Conservation (phyloP, 2,329 filamentous ascomycete species). For the Penicillium sp. region DNA sequence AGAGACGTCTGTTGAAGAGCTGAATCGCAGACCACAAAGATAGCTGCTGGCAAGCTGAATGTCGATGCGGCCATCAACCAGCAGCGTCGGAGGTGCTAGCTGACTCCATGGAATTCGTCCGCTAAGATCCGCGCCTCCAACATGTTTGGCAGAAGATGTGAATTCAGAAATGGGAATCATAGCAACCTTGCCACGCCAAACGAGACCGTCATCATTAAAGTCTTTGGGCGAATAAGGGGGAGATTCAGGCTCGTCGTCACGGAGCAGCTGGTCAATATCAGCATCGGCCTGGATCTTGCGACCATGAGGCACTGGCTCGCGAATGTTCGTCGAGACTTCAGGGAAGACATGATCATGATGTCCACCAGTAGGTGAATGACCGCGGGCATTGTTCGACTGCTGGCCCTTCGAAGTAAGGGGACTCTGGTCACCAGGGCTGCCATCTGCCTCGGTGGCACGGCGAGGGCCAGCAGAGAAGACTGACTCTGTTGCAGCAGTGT, state of each 20-base stretch:
- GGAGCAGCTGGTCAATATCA: slow-evolving; percentile 86
- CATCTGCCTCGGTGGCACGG: slow-evolving; percentile 47
- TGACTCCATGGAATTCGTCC: slow-evolving; percentile 72
- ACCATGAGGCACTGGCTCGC: slow-evolving; percentile 51
- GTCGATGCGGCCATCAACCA: slow-evolving; percentile 74
- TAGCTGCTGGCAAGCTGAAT: slow-evolving; percentile 87
- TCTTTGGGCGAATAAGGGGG: slow-evolving; percentile 85
- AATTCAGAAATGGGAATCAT: slow-evolving; percentile 83
- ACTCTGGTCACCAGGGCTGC: slow-evolving; percentile 36
- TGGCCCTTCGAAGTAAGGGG: slow-evolving; percentile 37
- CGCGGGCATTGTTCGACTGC: slow-evolving; percentile 57
- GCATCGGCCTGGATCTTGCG: slow-evolving; percentile 69
- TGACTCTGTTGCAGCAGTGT: slow-evolving; percentile 54
- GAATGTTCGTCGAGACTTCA: slow-evolving; percentile 46
- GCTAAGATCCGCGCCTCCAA: slow-evolving; percentile 81
- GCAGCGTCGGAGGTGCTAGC: slow-evolving; percentile 70
- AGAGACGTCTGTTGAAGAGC: slow-evolving; percentile 79
- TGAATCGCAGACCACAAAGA: slow-evolving; percentile 83
- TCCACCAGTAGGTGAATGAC: slow-evolving; percentile 71
- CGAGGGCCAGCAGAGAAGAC: slow-evolving; percentile 55
- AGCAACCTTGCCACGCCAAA: slow-evolving; percentile 77
- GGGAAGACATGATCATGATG: slow-evolving; percentile 52
- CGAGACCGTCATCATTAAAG: slow-evolving; percentile 69
- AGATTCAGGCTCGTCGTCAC: slow-evolving; percentile 80
- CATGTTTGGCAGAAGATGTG: slow-evolving; percentile 76